phyloP scores from a whole-genome alignment of 371 early-diverging fungal species.

The Circinella minor region DNA sequence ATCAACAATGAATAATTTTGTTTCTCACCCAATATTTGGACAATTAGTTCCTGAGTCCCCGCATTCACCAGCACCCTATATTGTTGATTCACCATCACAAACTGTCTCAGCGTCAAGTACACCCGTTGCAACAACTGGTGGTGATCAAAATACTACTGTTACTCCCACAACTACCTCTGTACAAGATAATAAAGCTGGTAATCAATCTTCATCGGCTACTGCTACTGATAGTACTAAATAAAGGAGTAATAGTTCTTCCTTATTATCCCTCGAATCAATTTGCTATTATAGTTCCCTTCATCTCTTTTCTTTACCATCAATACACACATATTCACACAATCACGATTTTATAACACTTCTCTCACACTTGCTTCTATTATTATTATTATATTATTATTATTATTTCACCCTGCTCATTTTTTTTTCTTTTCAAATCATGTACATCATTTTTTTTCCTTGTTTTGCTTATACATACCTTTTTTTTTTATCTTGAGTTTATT shows the following conservation, averaged over 20 bases:
- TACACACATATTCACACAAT: no score
- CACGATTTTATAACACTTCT: not conserved
- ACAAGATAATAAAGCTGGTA: no score
- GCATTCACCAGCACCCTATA: constrained; percentile 4
- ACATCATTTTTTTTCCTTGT: constrained; percentile 2
- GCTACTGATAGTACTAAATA: not conserved
- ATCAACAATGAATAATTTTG: not conserved
- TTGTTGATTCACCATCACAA: constrained; percentile 12
- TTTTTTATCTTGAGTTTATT: not conserved
- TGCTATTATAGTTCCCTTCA: no score
- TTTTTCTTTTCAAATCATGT: not conserved
- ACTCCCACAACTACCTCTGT: not conserved
- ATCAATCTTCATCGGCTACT: no score
- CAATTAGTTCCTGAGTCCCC: not conserved
- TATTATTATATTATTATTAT: not conserved
- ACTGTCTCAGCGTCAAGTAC: constrained; percentile 1
- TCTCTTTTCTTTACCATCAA: no score
- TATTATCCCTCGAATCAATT: no score
- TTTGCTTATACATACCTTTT: constrained; percentile 7
- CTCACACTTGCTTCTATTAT: no score
- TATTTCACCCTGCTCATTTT: not conserved
- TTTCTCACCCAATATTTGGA: not conserved
- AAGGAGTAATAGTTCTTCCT: not conserved
- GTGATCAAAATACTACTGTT: not conserved
- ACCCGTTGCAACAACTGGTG: not conserved